A percentile compares a stretch with the other conserved stretches of the same genome.
phyloP scores from a whole-genome alignment of 768 basidiomycete genomes.

The Hericium rajendrae region DNA sequence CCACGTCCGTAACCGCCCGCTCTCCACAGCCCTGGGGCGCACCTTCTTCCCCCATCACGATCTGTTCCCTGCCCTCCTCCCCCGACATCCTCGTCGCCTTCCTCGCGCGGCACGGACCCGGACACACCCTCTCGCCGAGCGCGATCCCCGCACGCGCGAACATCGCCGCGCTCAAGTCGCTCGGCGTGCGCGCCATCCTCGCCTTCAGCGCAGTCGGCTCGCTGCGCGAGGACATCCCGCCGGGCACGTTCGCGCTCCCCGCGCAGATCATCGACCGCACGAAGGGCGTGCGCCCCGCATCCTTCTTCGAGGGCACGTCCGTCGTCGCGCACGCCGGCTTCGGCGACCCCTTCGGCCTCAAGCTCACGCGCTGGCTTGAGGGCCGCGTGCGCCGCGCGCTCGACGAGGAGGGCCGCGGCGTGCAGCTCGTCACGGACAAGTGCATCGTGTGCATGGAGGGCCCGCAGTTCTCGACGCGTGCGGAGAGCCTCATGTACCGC shows the following conservation, averaged over 20 bases:
- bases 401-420: constrained; percentile 43
- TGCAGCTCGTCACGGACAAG: constrained; percentile 71
- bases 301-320: constrained; percentile 75
- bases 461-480: constrained; percentile 95
- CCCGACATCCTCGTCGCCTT: constrained; percentile 61
- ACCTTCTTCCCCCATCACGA: constrained; percentile 87
- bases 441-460: constrained; percentile 96
- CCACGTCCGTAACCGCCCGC: background rate
- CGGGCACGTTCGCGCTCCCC: constrained; percentile 83
- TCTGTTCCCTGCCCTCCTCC: constrained; percentile 81
- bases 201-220: constrained; percentile 96
- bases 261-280: constrained; percentile 94
- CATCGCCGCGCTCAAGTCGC: constrained; percentile 87
- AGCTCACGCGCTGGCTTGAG: constrained; percentile 58
- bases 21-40: constrained; percentile 77
- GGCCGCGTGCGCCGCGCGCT: constrained; percentile 54
- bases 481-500: constrained; percentile 91
- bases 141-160: constrained; percentile 82
- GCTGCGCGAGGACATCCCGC: constrained; percentile 84
- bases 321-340: constrained; percentile 92
- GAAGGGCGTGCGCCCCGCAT: constrained; percentile 82
- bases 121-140: constrained; percentile 73
- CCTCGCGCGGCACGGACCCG: constrained; percentile 80
- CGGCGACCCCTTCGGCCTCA: constrained; percentile 79
- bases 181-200: constrained; percentile 83